Evolutionary conservation across 805 yeast species (phyloP).

Genomic region (Starmerella apicola): DNA sequence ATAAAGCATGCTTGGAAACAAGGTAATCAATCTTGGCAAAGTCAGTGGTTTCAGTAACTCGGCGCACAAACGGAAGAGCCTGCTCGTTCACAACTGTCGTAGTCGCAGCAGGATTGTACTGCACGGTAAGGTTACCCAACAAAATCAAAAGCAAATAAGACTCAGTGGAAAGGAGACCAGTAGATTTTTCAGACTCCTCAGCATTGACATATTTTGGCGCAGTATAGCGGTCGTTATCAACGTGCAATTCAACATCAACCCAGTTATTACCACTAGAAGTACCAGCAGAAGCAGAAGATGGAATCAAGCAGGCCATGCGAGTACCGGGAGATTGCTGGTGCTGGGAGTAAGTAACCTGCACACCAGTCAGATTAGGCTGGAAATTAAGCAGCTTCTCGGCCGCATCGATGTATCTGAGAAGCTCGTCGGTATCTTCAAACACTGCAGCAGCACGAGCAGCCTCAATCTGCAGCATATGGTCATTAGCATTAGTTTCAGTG

Average conservation of each 20-base stretch:
- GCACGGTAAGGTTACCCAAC: slow-evolving; percentile 49
- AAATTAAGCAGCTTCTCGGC: slow-evolving; percentile 11
- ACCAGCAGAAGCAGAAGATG: background rate
- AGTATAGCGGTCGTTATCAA: slow-evolving; percentile 3
- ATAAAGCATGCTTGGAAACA: slow-evolving; percentile 65
- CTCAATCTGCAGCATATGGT: slow-evolving; percentile 49
- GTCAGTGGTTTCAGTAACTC: slow-evolving; percentile 47
- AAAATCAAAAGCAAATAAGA: slow-evolving; percentile 68
- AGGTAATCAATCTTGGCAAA: slow-evolving; percentile 51
- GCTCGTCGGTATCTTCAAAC: slow-evolving; percentile 24
- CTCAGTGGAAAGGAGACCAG: slow-evolving; percentile 29
- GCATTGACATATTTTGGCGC: slow-evolving; percentile 1
- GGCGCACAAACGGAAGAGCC: slow-evolving; percentile 56
- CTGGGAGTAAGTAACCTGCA: slow-evolving; percentile 2
- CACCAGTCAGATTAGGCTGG: slow-evolving; percentile 2
- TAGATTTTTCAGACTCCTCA: slow-evolving; percentile 1
- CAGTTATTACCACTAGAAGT: background rate
- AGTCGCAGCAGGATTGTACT: slow-evolving; percentile 53
- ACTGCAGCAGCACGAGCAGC: slow-evolving; percentile 38
- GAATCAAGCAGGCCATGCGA: slow-evolving; percentile 6
- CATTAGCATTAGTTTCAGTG: slow-evolving; percentile 26
- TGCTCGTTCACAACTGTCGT: slow-evolving; percentile 70
- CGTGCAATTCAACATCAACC: slow-evolving; percentile 4
- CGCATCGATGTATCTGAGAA: slow-evolving; percentile 18
- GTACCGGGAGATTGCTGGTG: slow-evolving; percentile 3